Evolutionary conservation across 2,329 filamentous ascomycete species (phyloP).

Genomic region (Fusarium oxysporum): DNA sequence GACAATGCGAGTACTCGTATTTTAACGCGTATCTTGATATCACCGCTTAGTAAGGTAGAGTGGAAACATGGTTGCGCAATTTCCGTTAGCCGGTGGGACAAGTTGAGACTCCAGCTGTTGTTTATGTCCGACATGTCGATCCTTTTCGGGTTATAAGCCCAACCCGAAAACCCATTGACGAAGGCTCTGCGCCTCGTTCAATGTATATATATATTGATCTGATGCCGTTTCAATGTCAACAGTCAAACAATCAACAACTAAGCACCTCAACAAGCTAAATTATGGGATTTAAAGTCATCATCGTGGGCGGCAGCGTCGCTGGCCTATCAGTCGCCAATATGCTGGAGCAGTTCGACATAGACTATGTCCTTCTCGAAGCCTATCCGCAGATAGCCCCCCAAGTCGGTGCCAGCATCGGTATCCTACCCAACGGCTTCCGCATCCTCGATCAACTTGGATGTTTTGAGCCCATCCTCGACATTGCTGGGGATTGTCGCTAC

Average conservation of each 20-base stretch:
- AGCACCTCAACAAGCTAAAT: neutral
- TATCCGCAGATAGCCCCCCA: constrained; percentile 56
- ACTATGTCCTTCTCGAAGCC: constrained; percentile 62
- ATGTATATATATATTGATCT: neutral
- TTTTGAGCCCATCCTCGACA: neutral
- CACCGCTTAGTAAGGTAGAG: neutral
- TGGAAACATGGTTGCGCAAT: accelerated
- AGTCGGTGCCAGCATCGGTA: constrained; percentile 61
- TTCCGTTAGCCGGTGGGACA: accelerated
- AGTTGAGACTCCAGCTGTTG: accelerated
- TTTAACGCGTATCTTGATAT: accelerated
- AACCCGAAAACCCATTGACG: neutral
- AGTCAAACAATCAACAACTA: neutral
- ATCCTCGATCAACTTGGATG: constrained; percentile 61
- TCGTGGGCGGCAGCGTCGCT: constrained; percentile 26
- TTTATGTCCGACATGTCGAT: neutral
- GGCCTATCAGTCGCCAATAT: constrained; percentile 31
- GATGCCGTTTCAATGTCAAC: accelerated
- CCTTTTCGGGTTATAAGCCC: neutral
- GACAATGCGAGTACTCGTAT: neutral
- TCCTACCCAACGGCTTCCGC: constrained; percentile 56
- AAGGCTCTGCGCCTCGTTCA: accelerated
- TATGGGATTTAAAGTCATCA: neutral
- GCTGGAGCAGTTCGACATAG: constrained; percentile 49
- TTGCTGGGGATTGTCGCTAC: neutral